Conservation (phyloP, 306 rosid genomes). For the Gleditsia sinensis region DNA sequence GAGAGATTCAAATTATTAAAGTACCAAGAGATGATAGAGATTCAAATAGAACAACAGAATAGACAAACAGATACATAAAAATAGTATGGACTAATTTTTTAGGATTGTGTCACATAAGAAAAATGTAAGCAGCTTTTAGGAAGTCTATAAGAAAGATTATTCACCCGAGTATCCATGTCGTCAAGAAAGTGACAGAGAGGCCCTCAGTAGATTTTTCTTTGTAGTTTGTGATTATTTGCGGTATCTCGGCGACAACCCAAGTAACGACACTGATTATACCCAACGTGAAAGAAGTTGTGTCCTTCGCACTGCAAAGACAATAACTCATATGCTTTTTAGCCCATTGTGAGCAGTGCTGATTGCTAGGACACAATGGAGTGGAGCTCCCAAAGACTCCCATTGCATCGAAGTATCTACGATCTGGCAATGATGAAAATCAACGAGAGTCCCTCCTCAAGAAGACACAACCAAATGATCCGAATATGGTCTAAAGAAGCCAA, state of each 20-base stretch:
- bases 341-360: constrained; percentile 56
- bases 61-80: neutral
- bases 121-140: neutral
- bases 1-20: neutral
- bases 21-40: constrained; percentile 13
- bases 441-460: constrained; percentile 8
- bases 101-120: neutral
- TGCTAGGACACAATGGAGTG: constrained; percentile 36
- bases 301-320: constrained; percentile 47
- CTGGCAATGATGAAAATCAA: constrained; percentile 17
- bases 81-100: neutral
- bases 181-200: constrained; percentile 72
- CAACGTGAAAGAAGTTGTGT: constrained; percentile 59
- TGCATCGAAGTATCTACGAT: constrained; percentile 26
- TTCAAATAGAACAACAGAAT: constrained; percentile 19
- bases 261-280: constrained; percentile 64
- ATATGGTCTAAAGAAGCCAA: constrained; percentile 21
- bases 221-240: constrained; percentile 77
- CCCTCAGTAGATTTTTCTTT: constrained; percentile 70
- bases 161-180: constrained; percentile 84
- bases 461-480: constrained; percentile 10
- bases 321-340: constrained; percentile 36
- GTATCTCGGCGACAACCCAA: constrained; percentile 90
- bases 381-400: constrained; percentile 43
- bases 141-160: neutral